phyloP scores from a whole-genome alignment of 257 asterid species.

The Dorcoceras hygrometricum region DNA sequence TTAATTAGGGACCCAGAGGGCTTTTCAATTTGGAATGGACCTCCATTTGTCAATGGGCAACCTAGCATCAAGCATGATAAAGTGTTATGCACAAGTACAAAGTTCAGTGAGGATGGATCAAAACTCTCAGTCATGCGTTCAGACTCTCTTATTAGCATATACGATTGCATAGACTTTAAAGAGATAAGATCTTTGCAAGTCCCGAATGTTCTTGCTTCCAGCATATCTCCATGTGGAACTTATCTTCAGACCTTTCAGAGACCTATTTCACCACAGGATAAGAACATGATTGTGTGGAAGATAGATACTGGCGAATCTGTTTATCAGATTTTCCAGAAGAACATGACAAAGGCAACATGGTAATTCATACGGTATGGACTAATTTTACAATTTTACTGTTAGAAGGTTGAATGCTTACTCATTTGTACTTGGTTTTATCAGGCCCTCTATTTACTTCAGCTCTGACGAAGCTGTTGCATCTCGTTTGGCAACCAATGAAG shows the following conservation, averaged over 20 bases:
- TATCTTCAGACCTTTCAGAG: conserved; percentile 89
- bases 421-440: conserved; percentile 31
- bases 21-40: conserved; percentile 75
- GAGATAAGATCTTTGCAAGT: conserved; percentile 61
- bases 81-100: conserved; percentile 56
- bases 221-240: conserved; percentile 78
- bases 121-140: conserved; percentile 63
- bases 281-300: conserved; percentile 74
- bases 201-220: conserved; percentile 82
- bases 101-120: conserved; percentile 85
- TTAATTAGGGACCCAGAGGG: conserved; percentile 75
- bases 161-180: conserved; percentile 52
- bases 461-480: conserved; percentile 71
- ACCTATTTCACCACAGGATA: conserved; percentile 61
- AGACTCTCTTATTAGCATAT: conserved; percentile 50
- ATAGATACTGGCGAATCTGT: conserved; percentile 63
- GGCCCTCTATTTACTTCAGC: conserved; percentile 77
- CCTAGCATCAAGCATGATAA: conserved; percentile 63
- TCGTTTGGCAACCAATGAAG: conserved; percentile 87
- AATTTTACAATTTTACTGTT: conserved; percentile 12
- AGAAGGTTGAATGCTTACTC: conserved; percentile 14
- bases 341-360: conserved; percentile 85
- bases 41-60: conserved; percentile 70
- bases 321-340: conserved; percentile 69
- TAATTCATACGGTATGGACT: conserved; percentile 22